Evolutionary conservation across 768 basidiomycete genomes (phyloP).

Genomic region (Brasilioporus rufonigricans): DNA sequence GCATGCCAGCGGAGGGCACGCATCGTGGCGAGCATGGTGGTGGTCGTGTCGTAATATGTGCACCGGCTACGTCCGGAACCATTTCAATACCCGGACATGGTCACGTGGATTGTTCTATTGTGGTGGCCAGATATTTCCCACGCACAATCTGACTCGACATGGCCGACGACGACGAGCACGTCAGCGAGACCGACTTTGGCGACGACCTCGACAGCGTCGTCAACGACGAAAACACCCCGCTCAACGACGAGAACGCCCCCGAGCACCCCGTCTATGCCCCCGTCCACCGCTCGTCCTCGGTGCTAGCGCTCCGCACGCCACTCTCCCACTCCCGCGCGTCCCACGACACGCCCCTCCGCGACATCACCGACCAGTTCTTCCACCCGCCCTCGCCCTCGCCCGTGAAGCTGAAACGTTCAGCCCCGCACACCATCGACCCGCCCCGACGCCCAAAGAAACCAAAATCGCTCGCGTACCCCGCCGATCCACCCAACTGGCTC

Average conservation of each 20-base stretch:
- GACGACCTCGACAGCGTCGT: conserved; percentile 5
- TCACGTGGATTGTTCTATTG: conserved; percentile 17
- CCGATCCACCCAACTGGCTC: conserved; percentile 33
- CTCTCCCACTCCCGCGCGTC: conserved; percentile 18
- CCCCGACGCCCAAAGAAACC: conserved; percentile 34
- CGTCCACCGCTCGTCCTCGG: conserved; percentile 4
- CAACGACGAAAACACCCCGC: conserved; percentile 8
- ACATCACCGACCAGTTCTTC: conserved; percentile 35
- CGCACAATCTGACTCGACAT: conserved; percentile 17
- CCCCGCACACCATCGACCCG: conserved; percentile 20
- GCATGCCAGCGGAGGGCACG: conserved; percentile 1
- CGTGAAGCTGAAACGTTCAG: conserved; percentile 19
- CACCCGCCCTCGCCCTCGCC: conserved; percentile 34
- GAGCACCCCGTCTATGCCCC: conserved; percentile 1
- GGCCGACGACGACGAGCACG: conserved; percentile 19
- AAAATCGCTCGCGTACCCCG: conserved; percentile 29
- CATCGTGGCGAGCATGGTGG: neutral
- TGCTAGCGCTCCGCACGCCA: conserved; percentile 23
- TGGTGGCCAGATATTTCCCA: conserved; percentile 17
- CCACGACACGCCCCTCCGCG: conserved; percentile 26
- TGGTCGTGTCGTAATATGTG: neutral
- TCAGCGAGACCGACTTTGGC: conserved; percentile 22
- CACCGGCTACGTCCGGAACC: conserved; percentile 10
- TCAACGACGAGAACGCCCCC: conserved; percentile 14
- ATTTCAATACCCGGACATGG: conserved; percentile 2